Base-by-base conservation (phyloP, 1,284 basidiomycete genomes). In the Ceratobasidium sp. region DNA sequence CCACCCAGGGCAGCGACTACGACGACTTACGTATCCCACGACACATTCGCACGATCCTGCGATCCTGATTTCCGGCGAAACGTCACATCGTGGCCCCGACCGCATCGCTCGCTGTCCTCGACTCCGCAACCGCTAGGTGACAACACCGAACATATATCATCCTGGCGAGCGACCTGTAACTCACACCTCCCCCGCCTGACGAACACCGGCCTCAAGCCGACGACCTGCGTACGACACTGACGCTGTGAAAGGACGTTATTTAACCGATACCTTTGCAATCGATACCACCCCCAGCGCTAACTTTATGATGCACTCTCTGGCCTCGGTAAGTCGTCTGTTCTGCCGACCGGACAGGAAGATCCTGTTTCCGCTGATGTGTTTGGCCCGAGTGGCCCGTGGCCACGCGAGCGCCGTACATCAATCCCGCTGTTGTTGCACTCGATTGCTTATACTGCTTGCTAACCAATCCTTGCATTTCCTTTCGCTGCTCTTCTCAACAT, bases 171-270 rank as follows among this genome's bases (percentile, higher is more conserved):
- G 7, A 32, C 29, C 49, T 42, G 38, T 67, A 67, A 42, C 27
- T 15, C 22, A n/a, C n/a, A n/a, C 25, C 47, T 62, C 50, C 34
- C 22, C 49, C 29, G 13, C 38, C 31, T 67, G 62, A 67, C 62
- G 62, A 67, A 67, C 62, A 67, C 62, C 62, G 62, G 62, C 62
- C 27, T 31, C 35, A 45, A 17, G 62, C 62, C 62, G 62, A 67
- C 62, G 62, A 67, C 62, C 29, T 42, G 45, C 62, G 35, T 29
- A 67, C 62, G 62, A 67, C 29, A 29, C 52, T 42, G 40, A 53
- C n/a, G n/a, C n/a, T n/a, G n/a, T n/a, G n/a, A n/a, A n/a, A n/a
- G n/a, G n/a, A 54, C 62, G 50, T 32, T 22, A 67, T 53, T 40
- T 17, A 53, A 53, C 20, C 49, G 38, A 67, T 67, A 67, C 62